Base-by-base conservation (phyloP, 202 grass and related monocot species). In the Digitaria exilis region DNA sequence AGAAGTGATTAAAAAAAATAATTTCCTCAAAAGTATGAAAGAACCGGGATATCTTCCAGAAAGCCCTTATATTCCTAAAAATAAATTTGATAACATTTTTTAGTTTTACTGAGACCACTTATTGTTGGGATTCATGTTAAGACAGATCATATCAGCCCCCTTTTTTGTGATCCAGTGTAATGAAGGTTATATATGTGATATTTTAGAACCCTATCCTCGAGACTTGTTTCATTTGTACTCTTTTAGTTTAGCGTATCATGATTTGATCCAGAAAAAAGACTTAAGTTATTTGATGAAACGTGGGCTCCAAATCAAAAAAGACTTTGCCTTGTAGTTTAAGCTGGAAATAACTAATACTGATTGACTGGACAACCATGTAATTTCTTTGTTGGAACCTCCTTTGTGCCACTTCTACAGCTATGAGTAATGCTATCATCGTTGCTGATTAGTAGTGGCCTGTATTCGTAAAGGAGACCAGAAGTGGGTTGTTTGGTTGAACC, bases 251-350 rank as follows among this genome's bases (percentile, higher is more conserved):
- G 69, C 68, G 73, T 65, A 72, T 64, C 61, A 43, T 44, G 56
- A 79, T 63, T 37, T 52, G 30, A 10, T 71, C 26, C 21, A 18
- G 21, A 46, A 39, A 35, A 64, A 25, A 55, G n/a, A 9, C 56
- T 71, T 49, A 71, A 9, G 14, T 48, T 64, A 65, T 85, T 34
- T 46, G 34, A 66, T 66, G 69, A 74, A 9, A 26, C 32, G 21
- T 80, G 54, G 24, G 8, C 56, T 74, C 69, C 37, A 34, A 43
- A 71, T 65, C 73, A 21, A 32, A 58, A n/a, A n/a, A n/a, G n/a
- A n/a, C n/a, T n/a, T n/a, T 81, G 28, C 77, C 6, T 41, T 74
- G 29, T 84, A 42, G 28, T 88, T 83, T 84, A 66, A 58, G 42
- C 42, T 78, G 42, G 51, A 71, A 71, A 60, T 8, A 65, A 15